Percentiles rank a stretch among this genome's conserved stretches.
These are phyloP conservation scores for Psidium friedrichsthalianum DNA, from an alignment of 345 rosid genomes.

Conservation along the genomic window DNA sequence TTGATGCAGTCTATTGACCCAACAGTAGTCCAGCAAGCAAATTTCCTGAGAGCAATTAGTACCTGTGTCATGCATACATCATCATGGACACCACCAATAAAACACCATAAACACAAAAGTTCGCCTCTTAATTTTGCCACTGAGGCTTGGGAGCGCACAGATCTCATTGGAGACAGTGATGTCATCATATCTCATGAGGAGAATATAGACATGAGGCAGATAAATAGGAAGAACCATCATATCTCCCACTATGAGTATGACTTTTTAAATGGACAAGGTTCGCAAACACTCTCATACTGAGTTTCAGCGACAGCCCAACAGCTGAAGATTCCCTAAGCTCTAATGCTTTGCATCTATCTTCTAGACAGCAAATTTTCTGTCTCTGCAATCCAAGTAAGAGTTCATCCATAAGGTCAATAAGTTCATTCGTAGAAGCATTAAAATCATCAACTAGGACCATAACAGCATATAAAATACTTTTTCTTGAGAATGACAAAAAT, in stretches of 20 bases:
- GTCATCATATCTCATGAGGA: conserved; percentile 2
- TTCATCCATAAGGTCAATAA: neutral
- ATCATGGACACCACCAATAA: conserved; percentile 28
- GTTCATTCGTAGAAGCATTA: neutral
- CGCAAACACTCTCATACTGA: neutral
- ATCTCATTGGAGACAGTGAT: conserved; percentile 17
- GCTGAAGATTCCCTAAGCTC: neutral
- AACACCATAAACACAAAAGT: conserved; percentile 12
- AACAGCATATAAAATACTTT: neutral
- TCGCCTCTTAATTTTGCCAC: conserved; percentile 12
- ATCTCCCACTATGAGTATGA: conserved; percentile 21
- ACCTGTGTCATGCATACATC: conserved; percentile 20
- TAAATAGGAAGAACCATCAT: conserved; percentile 20
- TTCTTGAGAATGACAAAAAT: neutral
- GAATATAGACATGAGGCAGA: conserved; percentile 18
- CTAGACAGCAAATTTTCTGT: conserved; percentile 26
- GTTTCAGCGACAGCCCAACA: neutral
- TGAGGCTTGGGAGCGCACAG: conserved; percentile 11
- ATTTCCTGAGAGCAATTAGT: neutral
- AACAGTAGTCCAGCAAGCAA: neutral
- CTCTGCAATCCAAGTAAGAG: conserved; percentile 21
- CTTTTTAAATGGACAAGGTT: neutral
- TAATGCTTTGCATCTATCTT: conserved; percentile 4
- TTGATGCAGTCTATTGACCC: neutral
- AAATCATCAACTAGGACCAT: neutral